Percentiles rank a stretch among this genome's conserved stretches.
Evolutionary conservation across 2,329 filamentous ascomycete species (phyloP).

Genomic region (Penicillium rolfsii): DNA sequence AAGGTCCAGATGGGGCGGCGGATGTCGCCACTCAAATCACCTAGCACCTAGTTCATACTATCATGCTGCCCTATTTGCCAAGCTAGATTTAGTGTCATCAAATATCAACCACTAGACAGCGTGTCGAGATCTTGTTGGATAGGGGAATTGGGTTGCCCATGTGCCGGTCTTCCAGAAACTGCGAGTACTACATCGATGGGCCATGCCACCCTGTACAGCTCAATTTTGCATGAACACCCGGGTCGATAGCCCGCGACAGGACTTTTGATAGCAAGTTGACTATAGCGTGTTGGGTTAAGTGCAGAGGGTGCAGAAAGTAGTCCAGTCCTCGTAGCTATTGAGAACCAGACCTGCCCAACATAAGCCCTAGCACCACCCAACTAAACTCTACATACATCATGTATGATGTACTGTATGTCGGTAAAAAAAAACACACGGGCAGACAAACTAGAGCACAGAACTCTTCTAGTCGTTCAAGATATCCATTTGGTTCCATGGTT

Average conservation of each 20-base stretch:
- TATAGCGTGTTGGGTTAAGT: neutral
- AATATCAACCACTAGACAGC: conserved; percentile 8
- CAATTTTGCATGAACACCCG: conserved; percentile 28
- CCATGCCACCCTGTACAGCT: conserved; percentile 21
- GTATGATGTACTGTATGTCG: conserved; percentile 5
- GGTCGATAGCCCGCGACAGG: neutral
- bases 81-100: neutral
- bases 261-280: neutral
- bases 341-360: neutral
- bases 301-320: neutral
- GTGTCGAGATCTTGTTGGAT: conserved; percentile 27
- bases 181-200: conserved; percentile 5
- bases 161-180: conserved; percentile 30
- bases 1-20: neutral
- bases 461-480: conserved; percentile 3
- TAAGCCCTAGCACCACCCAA: conserved; percentile 3
- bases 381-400: conserved; percentile 7
- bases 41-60: neutral
- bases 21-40: conserved; percentile 3
- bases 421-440: neutral
- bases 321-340: conserved; percentile 1
- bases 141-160: conserved; percentile 19
- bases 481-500: conserved; percentile 27
- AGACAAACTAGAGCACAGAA: neutral
- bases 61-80: neutral